Conservation (phyloP, 1,139 yeast genomes). For the Barnettozyma hawaiiensis region DNA sequence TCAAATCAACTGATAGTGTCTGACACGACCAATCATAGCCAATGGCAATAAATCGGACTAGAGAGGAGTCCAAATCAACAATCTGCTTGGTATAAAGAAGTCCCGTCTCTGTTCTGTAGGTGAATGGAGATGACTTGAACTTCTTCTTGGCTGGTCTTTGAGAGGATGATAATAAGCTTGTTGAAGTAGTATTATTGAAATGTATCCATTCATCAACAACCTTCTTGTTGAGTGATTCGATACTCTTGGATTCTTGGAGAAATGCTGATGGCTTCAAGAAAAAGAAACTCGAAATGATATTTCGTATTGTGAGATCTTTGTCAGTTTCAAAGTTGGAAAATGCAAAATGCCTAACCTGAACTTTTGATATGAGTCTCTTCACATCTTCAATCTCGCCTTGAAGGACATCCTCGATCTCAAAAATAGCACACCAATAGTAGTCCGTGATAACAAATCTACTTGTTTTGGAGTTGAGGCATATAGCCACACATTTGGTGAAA, state of each 20-base stretch:
- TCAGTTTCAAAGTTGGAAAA: slow-evolving; percentile 20
- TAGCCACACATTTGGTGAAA: slow-evolving; percentile 24
- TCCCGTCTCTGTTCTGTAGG: slow-evolving; percentile 16
- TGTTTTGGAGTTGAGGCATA: slow-evolving; percentile 24
- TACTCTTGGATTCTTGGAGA: slow-evolving; percentile 1
- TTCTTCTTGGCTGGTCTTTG: slow-evolving; percentile 11
- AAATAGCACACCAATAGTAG: slow-evolving; percentile 24
- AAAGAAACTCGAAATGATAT: slow-evolving; percentile 21
- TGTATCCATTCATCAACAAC: slow-evolving; percentile 22
- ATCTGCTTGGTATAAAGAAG: slow-evolving; percentile 16
- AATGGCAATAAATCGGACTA: slow-evolving; percentile 19
- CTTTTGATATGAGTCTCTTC: slow-evolving; percentile 19
- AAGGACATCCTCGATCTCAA: slow-evolving; percentile 22
- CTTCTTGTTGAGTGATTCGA: slow-evolving; percentile 14
- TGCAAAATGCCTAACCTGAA: slow-evolving; percentile 22
- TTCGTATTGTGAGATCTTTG: slow-evolving; percentile 18
- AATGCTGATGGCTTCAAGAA: slow-evolving; percentile 11
- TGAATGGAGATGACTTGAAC: slow-evolving; percentile 15
- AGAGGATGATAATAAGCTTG: neutral
- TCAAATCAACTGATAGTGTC: slow-evolving; percentile 19
- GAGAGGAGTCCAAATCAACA: slow-evolving; percentile 19
- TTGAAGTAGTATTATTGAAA: slow-evolving; percentile 10
- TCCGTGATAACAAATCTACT: slow-evolving; percentile 23
- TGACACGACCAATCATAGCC: slow-evolving; percentile 26
- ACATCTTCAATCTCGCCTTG: slow-evolving; percentile 25